phyloP scores from a whole-genome alignment of 164 flowering plant species.

The Vitis cinerea region DNA sequence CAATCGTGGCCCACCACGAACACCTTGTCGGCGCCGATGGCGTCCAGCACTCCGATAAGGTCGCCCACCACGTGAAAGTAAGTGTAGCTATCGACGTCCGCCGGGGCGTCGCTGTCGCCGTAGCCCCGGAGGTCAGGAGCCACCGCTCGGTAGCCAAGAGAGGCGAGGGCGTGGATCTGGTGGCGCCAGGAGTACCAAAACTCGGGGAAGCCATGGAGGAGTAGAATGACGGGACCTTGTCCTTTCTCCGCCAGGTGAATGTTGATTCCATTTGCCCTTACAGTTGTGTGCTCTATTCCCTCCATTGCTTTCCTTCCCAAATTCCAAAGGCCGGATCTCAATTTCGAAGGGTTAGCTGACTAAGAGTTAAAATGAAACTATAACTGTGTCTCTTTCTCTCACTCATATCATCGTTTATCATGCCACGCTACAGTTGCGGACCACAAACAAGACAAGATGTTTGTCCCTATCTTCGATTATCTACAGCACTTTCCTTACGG shows the following conservation, averaged over 20 bases:
- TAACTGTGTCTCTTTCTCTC: too few species aligned
- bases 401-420: too few species aligned
- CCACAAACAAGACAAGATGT: too few species aligned
- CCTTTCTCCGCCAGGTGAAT: constrained; percentile 67
- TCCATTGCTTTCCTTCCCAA: constrained; percentile 26
- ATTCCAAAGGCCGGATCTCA: too few species aligned
- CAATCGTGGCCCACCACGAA: constrained; percentile 88
- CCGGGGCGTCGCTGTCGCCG: constrained; percentile 61
- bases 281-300: constrained; percentile 32
- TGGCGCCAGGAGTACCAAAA: constrained; percentile 66
- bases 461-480: too few species aligned
- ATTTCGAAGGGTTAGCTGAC: too few species aligned
- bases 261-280: constrained; percentile 48
- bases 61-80: constrained; percentile 62
- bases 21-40: constrained; percentile 43
- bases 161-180: constrained; percentile 53
- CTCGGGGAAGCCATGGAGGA: constrained; percentile 68
- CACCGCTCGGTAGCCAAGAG: constrained; percentile 44
- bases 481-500: too few species aligned
- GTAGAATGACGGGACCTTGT: constrained; percentile 45
- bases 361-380: too few species aligned
- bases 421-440: too few species aligned
- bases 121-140: constrained; percentile 63
- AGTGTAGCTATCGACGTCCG: constrained; percentile 37
- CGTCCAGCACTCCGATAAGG: constrained; percentile 57